Conservation (phyloP, 2,329 filamentous ascomycete genomes). For the Botrytis deweyae region DNA sequence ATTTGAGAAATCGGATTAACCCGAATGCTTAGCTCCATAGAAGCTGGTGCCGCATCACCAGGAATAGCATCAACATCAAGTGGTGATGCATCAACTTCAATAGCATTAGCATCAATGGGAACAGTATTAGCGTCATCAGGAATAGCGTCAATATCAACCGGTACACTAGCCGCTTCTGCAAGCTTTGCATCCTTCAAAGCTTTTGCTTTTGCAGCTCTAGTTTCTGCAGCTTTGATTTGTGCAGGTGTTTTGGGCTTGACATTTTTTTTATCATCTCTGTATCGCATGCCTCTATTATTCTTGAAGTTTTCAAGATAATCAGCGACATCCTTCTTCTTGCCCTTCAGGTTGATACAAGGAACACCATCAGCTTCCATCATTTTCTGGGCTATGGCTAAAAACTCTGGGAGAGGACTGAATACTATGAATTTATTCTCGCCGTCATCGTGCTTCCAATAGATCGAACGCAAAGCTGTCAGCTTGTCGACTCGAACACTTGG, state of each 20-base stretch:
- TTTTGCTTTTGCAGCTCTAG: not conserved
- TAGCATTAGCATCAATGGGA: not conserved
- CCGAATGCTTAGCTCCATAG: not conserved
- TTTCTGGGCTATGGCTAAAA: not conserved
- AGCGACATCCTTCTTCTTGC: not conserved
- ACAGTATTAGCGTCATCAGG: not conserved
- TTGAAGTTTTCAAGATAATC: constrained; percentile 5
- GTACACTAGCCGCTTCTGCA: not conserved
- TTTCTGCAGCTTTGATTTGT: not conserved
- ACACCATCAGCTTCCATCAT: constrained; percentile 2
- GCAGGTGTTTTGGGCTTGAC: not conserved
- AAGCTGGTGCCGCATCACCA: not conserved
- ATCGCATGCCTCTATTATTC: not conserved
- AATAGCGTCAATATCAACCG: not conserved
- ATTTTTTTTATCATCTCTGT: not conserved
- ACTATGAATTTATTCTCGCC: not conserved
- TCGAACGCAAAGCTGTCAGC: not conserved
- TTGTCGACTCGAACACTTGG: not conserved
- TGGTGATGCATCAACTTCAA: not conserved
- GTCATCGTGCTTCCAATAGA: constrained; percentile 6
- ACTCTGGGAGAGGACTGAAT: constrained; percentile 1
- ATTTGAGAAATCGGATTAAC: not conserved
- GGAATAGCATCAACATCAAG: not conserved
- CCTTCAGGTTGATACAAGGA: not conserved
- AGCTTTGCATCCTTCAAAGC: not conserved